These are phyloP conservation scores for Aspergillus fumigatiaffinis DNA, from an alignment of 2,329 filamentous ascomycete genomes.

Conservation along the genomic window DNA sequence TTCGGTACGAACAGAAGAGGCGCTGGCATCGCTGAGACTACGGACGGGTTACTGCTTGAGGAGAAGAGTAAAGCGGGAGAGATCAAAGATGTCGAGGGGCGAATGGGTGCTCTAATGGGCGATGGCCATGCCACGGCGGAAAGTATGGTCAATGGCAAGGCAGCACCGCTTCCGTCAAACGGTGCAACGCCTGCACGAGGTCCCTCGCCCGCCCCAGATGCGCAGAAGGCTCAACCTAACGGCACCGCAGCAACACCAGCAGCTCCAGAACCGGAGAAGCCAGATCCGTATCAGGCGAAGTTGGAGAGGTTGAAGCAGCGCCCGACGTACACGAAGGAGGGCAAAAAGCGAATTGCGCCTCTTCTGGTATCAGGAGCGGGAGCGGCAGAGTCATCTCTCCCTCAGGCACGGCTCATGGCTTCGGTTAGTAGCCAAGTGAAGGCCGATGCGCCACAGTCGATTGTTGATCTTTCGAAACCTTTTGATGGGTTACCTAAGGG, in stretches of 20 bases:
- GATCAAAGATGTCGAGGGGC: constrained; percentile 80
- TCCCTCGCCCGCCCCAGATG: constrained; percentile 29
- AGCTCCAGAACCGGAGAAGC: constrained; percentile 34
- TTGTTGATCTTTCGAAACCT: constrained; percentile 86
- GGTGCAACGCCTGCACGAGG: constrained; percentile 37
- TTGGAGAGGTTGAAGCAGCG: constrained; percentile 76
- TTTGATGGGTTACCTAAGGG: constrained; percentile 91
- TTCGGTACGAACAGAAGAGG: constrained; percentile 85
- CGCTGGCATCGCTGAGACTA: constrained; percentile 87
- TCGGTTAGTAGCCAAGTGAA: constrained; percentile 63
- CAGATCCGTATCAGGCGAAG: constrained; percentile 56
- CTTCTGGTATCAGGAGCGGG: constrained; percentile 87
- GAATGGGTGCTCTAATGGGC: constrained; percentile 98
- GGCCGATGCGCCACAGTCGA: constrained; percentile 71
- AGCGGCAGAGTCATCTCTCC: constrained; percentile 79
- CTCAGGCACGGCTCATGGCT: constrained; percentile 82
- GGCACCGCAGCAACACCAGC: constrained; percentile 30
- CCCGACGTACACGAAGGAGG: constrained; percentile 92
- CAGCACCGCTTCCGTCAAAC: constrained; percentile 40
- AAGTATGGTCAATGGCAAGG: constrained; percentile 46
- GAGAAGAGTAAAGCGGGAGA: constrained; percentile 91
- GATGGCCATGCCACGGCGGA: constrained; percentile 61
- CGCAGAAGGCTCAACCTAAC: constrained; percentile 34
- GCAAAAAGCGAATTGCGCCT: constrained; percentile 91
- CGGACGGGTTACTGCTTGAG: constrained; percentile 81